Percentiles rank a stretch among this genome's conserved stretches.
Conservation (phyloP, 2,329 filamentous ascomycete genomes). For the Ceratocystis smalleyi region DNA sequence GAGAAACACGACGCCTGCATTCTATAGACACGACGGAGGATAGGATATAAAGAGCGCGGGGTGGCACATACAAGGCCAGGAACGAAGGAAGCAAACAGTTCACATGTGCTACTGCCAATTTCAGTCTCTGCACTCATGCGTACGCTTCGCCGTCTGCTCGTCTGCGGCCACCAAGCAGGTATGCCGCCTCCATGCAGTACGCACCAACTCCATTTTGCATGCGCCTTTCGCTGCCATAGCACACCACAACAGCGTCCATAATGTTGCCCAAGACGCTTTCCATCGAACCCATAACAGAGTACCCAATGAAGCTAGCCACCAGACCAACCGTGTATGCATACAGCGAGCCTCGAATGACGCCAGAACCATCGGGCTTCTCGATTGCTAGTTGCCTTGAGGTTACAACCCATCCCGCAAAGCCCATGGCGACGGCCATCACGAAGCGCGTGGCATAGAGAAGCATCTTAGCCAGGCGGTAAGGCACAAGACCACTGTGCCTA, state of each 20-base stretch:
- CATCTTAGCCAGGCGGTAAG: conserved; percentile 82
- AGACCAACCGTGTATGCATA: conserved; percentile 92
- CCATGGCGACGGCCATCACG: conserved; percentile 77
- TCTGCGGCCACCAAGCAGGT: conserved; percentile 53
- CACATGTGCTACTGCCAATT: neutral
- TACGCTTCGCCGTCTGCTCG: conserved; percentile 12
- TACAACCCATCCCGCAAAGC: conserved; percentile 92
- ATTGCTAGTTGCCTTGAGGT: conserved; percentile 67
- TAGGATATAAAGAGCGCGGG: too few relatives aligned
- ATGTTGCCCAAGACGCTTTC: conserved; percentile 78
- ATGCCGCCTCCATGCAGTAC: conserved; percentile 83
- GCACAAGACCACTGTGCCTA: conserved; percentile 41
- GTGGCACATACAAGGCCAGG: neutral
- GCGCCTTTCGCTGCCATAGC: conserved; percentile 78
- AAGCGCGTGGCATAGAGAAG: conserved; percentile 80
- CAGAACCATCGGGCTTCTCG: conserved; percentile 35
- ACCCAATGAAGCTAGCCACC: conserved; percentile 86
- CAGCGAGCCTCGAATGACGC: conserved; percentile 54
- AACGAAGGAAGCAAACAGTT: neutral
- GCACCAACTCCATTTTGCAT: conserved; percentile 52
- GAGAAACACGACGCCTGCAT: neutral
- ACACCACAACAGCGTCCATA: conserved; percentile 76
- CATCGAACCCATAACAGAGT: conserved; percentile 81
- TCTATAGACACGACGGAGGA: neutral
- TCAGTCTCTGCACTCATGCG: neutral